Conservation (phyloP, 1,284 basidiomycete species). For the Gymnopus androsaceus region DNA sequence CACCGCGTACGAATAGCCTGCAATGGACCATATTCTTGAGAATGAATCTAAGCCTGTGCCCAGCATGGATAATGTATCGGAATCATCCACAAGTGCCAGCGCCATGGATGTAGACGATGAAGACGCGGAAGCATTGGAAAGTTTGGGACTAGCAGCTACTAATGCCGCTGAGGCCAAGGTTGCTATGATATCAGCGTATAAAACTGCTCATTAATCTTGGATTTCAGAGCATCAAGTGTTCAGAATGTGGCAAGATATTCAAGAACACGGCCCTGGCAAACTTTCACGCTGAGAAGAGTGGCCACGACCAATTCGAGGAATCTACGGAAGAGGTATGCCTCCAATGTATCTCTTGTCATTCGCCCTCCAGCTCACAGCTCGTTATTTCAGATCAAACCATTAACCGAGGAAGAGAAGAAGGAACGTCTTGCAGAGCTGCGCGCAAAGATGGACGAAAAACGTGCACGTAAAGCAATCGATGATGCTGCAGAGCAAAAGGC, state of each 20-base stretch:
- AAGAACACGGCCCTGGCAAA: slow-evolving; percentile 87
- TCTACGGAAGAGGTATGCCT: slow-evolving; percentile 83
- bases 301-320: slow-evolving; percentile 94
- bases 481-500: slow-evolving; percentile 73
- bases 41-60: slow-evolving; percentile 78
- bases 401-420: slow-evolving; percentile 94
- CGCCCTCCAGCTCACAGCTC: not conserved
- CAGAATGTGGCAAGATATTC: slow-evolving; percentile 84
- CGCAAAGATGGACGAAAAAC: slow-evolving; percentile 78
- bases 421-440: slow-evolving; percentile 79
- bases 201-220: not conserved
- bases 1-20: too few species aligned
- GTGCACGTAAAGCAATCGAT: slow-evolving; percentile 65
- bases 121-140: slow-evolving; percentile 64
- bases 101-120: slow-evolving; percentile 65
- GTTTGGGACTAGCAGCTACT: slow-evolving; percentile 45
- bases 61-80: slow-evolving; percentile 44
- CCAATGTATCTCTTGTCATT: not conserved
- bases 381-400: slow-evolving; percentile 67
- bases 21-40: slow-evolving; percentile 85
- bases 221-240: slow-evolving; percentile 64
- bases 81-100: slow-evolving; percentile 31
- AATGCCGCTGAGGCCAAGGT: slow-evolving; percentile 65
- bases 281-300: slow-evolving; percentile 94
- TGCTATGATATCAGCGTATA: slow-evolving; percentile 16